These are phyloP conservation scores for Arthromyces matolae DNA, from an alignment of 768 basidiomycete genomes.

Conservation along the genomic window DNA sequence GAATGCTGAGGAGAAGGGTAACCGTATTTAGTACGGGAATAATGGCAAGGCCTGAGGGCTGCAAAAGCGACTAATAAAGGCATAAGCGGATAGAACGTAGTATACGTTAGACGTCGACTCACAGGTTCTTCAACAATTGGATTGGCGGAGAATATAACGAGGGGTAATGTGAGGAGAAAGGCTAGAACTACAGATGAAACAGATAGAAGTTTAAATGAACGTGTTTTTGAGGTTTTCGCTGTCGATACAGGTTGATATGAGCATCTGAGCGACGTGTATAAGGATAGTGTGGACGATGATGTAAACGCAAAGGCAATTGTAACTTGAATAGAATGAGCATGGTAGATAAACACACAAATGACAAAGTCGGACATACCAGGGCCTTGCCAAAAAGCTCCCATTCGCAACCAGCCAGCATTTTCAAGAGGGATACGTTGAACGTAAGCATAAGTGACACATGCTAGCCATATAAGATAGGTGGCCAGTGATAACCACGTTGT, in stretches of 20 bases:
- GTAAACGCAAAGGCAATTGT: constrained; percentile 63
- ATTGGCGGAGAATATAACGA: constrained; percentile 49
- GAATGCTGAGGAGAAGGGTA: constrained; percentile 57
- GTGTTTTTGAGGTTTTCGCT: constrained; percentile 42
- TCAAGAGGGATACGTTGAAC: constrained; percentile 39
- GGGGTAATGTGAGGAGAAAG: constrained; percentile 50
- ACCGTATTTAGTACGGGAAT: constrained; percentile 43
- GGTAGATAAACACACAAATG: neutral
- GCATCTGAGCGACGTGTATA: constrained; percentile 59
- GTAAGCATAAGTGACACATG: constrained; percentile 49
- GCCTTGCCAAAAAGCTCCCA: constrained; percentile 59
- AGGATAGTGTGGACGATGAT: constrained; percentile 58
- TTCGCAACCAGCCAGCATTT: constrained; percentile 33
- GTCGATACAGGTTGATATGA: constrained; percentile 34
- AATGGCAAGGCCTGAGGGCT: constrained; percentile 27
- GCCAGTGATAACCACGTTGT: constrained; percentile 57
- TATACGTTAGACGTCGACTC: constrained; percentile 13
- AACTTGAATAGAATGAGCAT: constrained; percentile 32
- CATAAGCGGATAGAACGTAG: neutral
- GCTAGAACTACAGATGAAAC: constrained; percentile 46
- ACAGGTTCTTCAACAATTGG: constrained; percentile 38
- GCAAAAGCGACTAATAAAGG: neutral
- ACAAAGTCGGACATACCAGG: constrained; percentile 44
- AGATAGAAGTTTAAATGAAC: constrained; percentile 59
- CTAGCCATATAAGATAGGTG: constrained; percentile 61